These are phyloP conservation scores for Solanum lycopersicoides DNA, from an alignment of 257 asterid species.

Conservation along the genomic window DNA sequence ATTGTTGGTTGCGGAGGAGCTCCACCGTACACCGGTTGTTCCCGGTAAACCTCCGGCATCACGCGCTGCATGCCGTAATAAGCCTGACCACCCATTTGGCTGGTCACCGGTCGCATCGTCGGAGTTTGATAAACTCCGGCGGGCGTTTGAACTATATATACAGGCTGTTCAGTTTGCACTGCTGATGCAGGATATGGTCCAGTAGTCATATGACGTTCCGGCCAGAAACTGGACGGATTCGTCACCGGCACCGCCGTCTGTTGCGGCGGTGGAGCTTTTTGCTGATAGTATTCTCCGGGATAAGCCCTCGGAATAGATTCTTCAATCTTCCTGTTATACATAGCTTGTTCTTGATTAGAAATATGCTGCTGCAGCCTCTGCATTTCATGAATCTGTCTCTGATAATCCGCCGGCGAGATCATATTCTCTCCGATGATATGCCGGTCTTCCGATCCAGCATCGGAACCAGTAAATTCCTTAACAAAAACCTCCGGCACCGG, in stretches of 20 bases:
- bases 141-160: conserved; percentile 20
- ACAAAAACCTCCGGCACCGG: conserved; percentile 3
- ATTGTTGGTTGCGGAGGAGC: conserved; percentile 8
- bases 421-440: conserved; percentile 16
- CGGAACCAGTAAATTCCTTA: neutral
- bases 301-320: neutral
- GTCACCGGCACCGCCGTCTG: neutral
- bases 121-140: conserved; percentile 1
- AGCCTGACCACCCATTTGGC: conserved; percentile 17
- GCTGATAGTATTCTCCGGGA: conserved; percentile 8
- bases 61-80: conserved; percentile 27
- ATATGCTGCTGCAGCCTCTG: conserved; percentile 19
- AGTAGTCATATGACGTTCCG: conserved; percentile 3
- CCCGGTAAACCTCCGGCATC: conserved; percentile 27
- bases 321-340: neutral
- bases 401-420: conserved; percentile 9
- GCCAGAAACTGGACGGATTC: conserved; percentile 6
- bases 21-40: conserved; percentile 17
- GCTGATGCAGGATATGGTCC: conserved; percentile 1
- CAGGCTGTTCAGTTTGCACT: conserved; percentile 2
- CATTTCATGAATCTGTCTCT: conserved; percentile 23
- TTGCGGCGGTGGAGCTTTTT: conserved; percentile 1
- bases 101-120: conserved; percentile 14
- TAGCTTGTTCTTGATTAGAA: conserved; percentile 19
- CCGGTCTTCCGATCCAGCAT: conserved; percentile 2